Evolutionary conservation across 345 rosid species (phyloP).

Genomic region (Camelina neglecta): DNA sequence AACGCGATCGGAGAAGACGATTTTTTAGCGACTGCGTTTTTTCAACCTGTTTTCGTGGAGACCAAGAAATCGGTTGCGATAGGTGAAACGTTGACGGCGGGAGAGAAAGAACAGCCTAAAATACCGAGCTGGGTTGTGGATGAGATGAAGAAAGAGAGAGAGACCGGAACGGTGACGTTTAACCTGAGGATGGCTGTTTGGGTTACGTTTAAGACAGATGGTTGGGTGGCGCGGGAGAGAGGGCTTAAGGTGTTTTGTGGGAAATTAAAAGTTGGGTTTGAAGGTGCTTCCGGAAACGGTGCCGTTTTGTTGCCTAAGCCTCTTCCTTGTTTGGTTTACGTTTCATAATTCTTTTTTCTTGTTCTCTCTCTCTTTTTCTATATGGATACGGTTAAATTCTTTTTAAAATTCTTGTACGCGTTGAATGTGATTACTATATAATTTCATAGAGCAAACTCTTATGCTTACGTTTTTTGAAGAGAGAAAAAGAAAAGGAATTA

Average conservation of each 20-base stretch:
- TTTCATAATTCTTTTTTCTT: constrained; percentile 23
- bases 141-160: constrained; percentile 46
- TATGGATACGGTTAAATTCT: not conserved
- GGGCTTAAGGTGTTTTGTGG: constrained; percentile 48
- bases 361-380: not conserved
- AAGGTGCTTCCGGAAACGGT: constrained; percentile 38
- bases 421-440: constrained; percentile 4
- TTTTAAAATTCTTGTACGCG: not conserved
- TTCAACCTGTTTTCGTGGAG: constrained; percentile 41
- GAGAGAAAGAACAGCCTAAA: constrained; percentile 38
- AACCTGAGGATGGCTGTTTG: constrained; percentile 41
- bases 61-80: constrained; percentile 36
- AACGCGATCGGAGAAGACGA: constrained; percentile 40
- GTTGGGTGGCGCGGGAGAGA: constrained; percentile 46
- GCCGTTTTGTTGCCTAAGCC: constrained; percentile 43
- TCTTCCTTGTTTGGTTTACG: constrained; percentile 45
- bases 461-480: not conserved
- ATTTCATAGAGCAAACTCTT: not conserved
- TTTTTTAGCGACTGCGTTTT: constrained; percentile 29
- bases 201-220: constrained; percentile 42
- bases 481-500: not conserved
- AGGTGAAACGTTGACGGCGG: constrained; percentile 41
- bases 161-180: constrained; percentile 46
- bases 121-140: constrained; percentile 46
- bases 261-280: constrained; percentile 39